phyloP scores from a whole-genome alignment of 169 alveolate genomes.

The Cryptosporidium felis region DNA sequence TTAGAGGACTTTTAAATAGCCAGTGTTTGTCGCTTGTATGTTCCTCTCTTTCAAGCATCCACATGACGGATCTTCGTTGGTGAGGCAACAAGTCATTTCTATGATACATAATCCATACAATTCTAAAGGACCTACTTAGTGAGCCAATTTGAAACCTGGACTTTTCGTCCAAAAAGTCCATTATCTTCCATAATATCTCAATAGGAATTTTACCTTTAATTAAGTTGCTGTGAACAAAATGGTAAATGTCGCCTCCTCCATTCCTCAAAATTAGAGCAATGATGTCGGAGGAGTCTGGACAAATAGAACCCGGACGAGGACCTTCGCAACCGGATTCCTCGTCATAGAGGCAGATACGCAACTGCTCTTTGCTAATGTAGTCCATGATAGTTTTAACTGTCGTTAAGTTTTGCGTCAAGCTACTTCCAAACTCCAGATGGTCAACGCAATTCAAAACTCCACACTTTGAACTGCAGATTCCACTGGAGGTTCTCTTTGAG shows the following conservation, averaged over 20 bases:
- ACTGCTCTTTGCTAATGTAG: constrained; percentile 8
- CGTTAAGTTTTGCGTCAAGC: neutral
- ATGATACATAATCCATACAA: constrained; percentile 21
- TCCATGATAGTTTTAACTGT: constrained; percentile 1
- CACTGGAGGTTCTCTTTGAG: no score
- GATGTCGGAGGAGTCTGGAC: no score
- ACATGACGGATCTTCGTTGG: constrained; percentile 47
- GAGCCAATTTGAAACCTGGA: neutral
- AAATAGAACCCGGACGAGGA: no score
- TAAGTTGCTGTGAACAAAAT: neutral
- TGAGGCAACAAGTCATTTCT: constrained; percentile 49
- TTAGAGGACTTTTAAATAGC: constrained; percentile 36
- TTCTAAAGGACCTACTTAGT: neutral
- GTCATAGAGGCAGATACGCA: no score
- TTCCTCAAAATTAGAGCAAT: neutral
- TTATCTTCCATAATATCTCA: constrained; percentile 26
- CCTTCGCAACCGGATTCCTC: no score
- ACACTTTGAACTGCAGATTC: neutral
- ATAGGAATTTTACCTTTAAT: neutral
- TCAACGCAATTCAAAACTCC: constrained; percentile 20
- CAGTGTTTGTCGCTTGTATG: constrained; percentile 15
- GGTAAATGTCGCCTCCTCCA: neutral
- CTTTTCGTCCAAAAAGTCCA: constrained; percentile 14
- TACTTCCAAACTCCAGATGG: neutral
- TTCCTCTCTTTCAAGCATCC: constrained; percentile 33